phyloP scores from a whole-genome alignment of 2,329 filamentous ascomycete species.

The Epichloe brachyelytri region DNA sequence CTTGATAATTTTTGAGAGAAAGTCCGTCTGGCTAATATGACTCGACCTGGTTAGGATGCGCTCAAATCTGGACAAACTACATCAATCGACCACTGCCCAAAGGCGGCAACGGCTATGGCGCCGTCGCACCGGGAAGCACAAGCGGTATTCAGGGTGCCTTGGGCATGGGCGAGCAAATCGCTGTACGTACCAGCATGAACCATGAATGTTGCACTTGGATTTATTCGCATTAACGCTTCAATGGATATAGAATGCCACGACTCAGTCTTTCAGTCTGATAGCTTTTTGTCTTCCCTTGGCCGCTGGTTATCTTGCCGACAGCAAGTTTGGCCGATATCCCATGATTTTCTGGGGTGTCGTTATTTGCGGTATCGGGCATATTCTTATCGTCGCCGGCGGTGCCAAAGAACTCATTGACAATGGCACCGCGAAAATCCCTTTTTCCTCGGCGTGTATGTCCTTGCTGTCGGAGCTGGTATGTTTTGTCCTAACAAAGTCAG shows the following conservation, averaged over 20 bases:
- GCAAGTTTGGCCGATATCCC: constrained; percentile 55
- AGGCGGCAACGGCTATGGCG: constrained; percentile 33
- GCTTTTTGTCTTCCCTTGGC: constrained; percentile 44
- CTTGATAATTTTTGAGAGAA: too few species aligned
- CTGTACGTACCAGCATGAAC: constrained; percentile 4
- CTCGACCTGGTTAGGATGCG: constrained; percentile 6
- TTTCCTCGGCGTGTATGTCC: constrained; percentile 46
- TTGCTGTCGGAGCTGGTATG: constrained; percentile 45
- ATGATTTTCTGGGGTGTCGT: constrained; percentile 60
- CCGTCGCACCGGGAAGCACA: constrained; percentile 25
- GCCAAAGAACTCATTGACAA: constrained; percentile 29
- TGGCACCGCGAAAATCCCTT: constrained; percentile 35
- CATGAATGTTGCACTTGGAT: too few species aligned
- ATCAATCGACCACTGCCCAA: constrained; percentile 46
- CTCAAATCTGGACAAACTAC: constrained; percentile 35
- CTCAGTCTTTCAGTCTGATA: constrained; percentile 41
- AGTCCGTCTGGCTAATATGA: neutral
- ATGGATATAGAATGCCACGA: constrained; percentile 12
- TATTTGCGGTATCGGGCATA: constrained; percentile 53
- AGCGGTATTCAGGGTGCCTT: constrained; percentile 42
- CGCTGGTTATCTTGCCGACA: constrained; percentile 48
- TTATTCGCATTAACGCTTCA: too few species aligned
- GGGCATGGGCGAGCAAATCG: constrained; percentile 32
- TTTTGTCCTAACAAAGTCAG: neutral
- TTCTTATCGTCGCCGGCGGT: constrained; percentile 53